These are phyloP conservation scores for Eudorina sp. DNA, from an alignment of 139 green algal species.

Conservation along the genomic window DNA sequence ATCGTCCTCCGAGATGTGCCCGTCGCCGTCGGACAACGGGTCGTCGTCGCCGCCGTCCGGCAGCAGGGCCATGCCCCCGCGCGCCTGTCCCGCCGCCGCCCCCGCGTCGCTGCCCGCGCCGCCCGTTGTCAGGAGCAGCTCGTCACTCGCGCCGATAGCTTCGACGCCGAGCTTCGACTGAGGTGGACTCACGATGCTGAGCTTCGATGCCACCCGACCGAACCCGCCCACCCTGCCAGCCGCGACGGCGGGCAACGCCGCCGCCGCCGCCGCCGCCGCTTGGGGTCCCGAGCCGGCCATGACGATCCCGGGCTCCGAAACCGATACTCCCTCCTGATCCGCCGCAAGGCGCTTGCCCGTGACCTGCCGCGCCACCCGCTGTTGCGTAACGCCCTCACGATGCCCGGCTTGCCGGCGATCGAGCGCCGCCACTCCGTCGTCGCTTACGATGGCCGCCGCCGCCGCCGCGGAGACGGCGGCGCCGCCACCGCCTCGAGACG, in stretches of 20 bases:
- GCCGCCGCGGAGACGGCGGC: too few relatives aligned
- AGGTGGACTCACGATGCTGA: not conserved
- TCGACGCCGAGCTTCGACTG: too few relatives aligned
- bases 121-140: too few relatives aligned
- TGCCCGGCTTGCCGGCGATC: too few relatives aligned
- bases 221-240: too few relatives aligned
- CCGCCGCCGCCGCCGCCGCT: not conserved
- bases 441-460: too few relatives aligned
- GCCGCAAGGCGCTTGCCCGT: not conserved
- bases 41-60: not conserved
- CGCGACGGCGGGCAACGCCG: not conserved
- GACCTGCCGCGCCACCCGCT: too few relatives aligned
- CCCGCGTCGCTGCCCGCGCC: not conserved
- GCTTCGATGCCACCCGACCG: not conserved
- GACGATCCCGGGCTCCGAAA: not conserved
- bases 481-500: not conserved
- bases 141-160: not conserved
- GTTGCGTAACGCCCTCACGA: too few relatives aligned
- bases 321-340: not conserved
- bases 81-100: not conserved
- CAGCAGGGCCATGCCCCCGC: not conserved
- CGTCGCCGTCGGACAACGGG: not conserved
- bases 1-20: slow-evolving; percentile 18
- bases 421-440: too few relatives aligned
- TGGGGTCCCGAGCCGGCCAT: not conserved